These are phyloP conservation scores for Leccinum rimulosum DNA, from an alignment of 768 basidiomycete genomes.

Conservation along the genomic window DNA sequence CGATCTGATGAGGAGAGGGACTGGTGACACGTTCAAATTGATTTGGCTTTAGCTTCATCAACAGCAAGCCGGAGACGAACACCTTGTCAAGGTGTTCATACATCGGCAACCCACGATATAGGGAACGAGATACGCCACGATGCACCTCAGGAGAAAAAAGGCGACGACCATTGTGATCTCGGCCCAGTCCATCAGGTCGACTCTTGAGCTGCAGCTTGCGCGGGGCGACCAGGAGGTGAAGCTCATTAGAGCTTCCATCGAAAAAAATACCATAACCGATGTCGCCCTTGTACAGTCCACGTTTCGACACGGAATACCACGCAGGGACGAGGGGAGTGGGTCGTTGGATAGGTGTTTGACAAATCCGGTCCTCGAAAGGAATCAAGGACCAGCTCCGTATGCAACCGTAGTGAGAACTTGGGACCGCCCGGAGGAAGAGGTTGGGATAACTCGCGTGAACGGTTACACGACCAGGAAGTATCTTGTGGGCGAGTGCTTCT, in stretches of 20 bases:
- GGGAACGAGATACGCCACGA: background rate
- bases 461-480: background rate
- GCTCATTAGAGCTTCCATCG: accelerated
- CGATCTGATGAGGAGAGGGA: background rate
- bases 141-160: background rate
- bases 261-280: background rate
- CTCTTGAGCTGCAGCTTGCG: background rate
- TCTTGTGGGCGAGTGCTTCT: background rate
- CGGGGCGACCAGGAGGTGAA: background rate
- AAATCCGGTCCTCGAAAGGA: background rate
- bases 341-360: background rate
- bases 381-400: background rate
- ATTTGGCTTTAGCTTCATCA: background rate
- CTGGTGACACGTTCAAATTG: background rate
- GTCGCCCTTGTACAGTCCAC: background rate
- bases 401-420: background rate
- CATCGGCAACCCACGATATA: too few relatives aligned
- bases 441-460: background rate
- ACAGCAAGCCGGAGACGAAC: background rate
- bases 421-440: background rate
- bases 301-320: background rate
- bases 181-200: background rate
- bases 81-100: background rate
- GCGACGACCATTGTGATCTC: too few relatives aligned
- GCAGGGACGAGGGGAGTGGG: background rate